A percentile compares a stretch with the other conserved stretches of the same genome.
phyloP scores from a whole-genome alignment of 495 filamentous ascomycete species.

The Aspergillus indologenus region DNA sequence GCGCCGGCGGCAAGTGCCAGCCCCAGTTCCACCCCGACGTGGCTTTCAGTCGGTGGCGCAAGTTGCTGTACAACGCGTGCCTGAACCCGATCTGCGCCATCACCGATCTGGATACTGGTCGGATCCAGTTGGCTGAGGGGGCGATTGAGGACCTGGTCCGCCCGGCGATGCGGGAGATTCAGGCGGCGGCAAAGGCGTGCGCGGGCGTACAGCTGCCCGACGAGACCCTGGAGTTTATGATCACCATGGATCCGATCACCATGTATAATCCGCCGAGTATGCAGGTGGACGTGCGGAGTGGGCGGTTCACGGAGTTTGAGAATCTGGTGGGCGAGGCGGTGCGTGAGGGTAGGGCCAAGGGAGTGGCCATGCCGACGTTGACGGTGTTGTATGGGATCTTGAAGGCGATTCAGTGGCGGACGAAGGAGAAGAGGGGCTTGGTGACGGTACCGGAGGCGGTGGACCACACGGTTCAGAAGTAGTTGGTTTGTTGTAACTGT shows the following conservation, averaged over 20 bases:
- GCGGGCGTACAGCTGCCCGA: conserved; percentile 19
- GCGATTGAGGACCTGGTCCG: conserved; percentile 39
- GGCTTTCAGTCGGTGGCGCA: conserved; percentile 43
- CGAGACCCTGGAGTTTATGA: conserved; percentile 26
- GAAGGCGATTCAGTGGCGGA: conserved; percentile 14
- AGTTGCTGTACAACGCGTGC: conserved; percentile 49
- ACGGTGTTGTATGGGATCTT: conserved; percentile 14
- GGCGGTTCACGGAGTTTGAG: conserved; percentile 52
- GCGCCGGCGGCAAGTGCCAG: conserved; percentile 26
- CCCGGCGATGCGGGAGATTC: conserved; percentile 43
- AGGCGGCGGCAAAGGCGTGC: conserved; percentile 22
- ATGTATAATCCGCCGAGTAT: conserved; percentile 47
- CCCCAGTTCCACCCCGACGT: conserved; percentile 35
- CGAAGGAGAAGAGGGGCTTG: conserved; percentile 15
- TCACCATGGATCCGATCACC: conserved; percentile 26
- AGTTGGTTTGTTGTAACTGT: neutral
- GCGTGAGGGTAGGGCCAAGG: conserved; percentile 32
- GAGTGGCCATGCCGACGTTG: conserved; percentile 11
- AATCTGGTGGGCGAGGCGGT: conserved; percentile 53
- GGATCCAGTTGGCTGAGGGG: conserved; percentile 37
- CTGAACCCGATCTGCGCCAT: conserved; percentile 47
- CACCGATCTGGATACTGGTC: conserved; percentile 45
- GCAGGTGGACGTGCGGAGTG: conserved; percentile 46
- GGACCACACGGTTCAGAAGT: conserved; percentile 12
- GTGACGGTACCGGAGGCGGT: conserved; percentile 12